Percentiles rank a stretch among this genome's conserved stretches.
Conservation (phyloP, 2,329 filamentous ascomycete species). For the Thelonectria discophora region DNA sequence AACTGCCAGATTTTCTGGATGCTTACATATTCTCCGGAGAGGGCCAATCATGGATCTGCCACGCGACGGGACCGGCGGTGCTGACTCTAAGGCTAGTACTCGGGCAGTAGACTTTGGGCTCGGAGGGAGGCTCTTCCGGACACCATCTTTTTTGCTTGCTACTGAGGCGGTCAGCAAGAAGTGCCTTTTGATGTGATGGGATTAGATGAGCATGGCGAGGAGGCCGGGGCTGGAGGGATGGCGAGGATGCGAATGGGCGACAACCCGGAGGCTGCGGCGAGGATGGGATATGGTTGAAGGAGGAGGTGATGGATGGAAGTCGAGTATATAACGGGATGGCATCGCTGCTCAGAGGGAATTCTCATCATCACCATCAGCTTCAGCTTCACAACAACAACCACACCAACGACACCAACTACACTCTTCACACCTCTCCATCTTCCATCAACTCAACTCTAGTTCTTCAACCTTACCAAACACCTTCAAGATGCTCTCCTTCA, state of each 20-base stretch:
- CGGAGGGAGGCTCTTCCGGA: slow-evolving; percentile 5
- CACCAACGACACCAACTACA: not conserved
- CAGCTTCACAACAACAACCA: slow-evolving; percentile 14
- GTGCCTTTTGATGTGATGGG: not conserved
- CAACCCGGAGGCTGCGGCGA: slow-evolving; percentile 7
- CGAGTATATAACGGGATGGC: slow-evolving; percentile 37
- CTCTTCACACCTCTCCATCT: slow-evolving; percentile 2
- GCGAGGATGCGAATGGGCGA: slow-evolving; percentile 7
- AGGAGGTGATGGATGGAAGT: not conserved
- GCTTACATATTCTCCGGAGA: not conserved
- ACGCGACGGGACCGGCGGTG: slow-evolving; percentile 4
- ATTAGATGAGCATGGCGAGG: slow-evolving; percentile 18
- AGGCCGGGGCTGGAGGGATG: slow-evolving; percentile 4
- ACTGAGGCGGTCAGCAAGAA: slow-evolving; percentile 12
- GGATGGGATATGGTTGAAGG: not conserved
- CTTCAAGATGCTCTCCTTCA: slow-evolving; percentile 46
- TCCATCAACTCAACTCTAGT: slow-evolving; percentile 11
- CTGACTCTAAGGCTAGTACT: slow-evolving; percentile 7
- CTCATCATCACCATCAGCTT: slow-evolving; percentile 16
- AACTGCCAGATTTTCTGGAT: not conserved
- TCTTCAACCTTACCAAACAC: not conserved
- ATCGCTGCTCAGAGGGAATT: slow-evolving; percentile 16
- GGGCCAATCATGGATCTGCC: slow-evolving; percentile 8
- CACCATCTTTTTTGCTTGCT: not conserved
- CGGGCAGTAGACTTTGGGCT: not conserved